Evolutionary conservation across 2,329 filamentous ascomycete genomes (phyloP), one percentile per base, ranked within the genome.

Genomic region (Shiraia sp.): DNA sequence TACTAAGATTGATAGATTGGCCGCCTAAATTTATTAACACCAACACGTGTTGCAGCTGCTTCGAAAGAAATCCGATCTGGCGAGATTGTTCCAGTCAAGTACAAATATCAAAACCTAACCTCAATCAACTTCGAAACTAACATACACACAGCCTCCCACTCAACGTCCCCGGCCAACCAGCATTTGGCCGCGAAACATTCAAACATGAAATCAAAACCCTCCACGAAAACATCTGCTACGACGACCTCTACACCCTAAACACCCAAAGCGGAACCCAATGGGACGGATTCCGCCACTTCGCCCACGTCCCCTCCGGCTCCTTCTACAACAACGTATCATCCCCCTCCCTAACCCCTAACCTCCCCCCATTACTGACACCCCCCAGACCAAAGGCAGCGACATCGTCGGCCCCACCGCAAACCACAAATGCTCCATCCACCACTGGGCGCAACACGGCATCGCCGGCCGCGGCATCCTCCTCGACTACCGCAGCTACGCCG

Each of bases 11-110:
- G 2, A 23, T 64, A 67, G 71, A 65, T 75, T 36, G 76, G 76
- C 10, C 71, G 79, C 31, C 56, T 82, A 30, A 82, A 83, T 42
- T 73, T 82, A 7, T 68, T 82, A 12, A 83, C 79, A 0, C 79
- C 79, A 1, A 63, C 70, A 3, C 71, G 79, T 10, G 79, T 83
- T 25, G 75, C 77, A 32, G 74, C 74, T 9, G 79, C 80, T 2
- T 65, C 75, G 2, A 69, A 68, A 27, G 78, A 82, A 50, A 80
- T 83, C 43, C 66, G 65, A 32, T 79, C 75, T 3, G 80, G 81
- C 10, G 77, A 82, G 36, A 74, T 81, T 49, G 71, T 81, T 2
- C 73, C 77, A 9, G 68, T 81, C 23, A 77, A 82, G 75, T 78
- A 57, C 3, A 4, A 7, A 6, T 7, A 7, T 12, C 13, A 25